Evolutionary conservation across 2,329 filamentous ascomycete species (phyloP).

Genomic region (Monosporascus sp.): DNA sequence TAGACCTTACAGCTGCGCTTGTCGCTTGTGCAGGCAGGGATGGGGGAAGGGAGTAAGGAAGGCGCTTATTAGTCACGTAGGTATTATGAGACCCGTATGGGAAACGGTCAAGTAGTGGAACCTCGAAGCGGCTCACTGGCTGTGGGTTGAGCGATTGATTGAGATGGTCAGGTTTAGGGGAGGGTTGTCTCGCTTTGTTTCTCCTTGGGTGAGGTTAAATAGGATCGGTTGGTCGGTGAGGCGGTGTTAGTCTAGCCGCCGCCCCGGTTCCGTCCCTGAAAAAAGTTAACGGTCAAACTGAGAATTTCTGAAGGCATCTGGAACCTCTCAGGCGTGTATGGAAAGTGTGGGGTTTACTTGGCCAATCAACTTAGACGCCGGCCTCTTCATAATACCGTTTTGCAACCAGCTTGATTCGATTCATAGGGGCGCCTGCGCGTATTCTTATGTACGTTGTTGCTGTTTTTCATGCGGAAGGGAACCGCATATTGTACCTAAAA

Average conservation of each 20-base stretch:
- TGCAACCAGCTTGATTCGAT: neutral
- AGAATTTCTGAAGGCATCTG: neutral
- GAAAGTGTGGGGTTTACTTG: neutral
- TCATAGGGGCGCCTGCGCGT: no score
- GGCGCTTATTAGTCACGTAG: neutral
- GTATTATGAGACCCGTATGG: no score
- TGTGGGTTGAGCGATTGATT: neutral
- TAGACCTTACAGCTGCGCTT: no score
- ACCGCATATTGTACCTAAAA: no score
- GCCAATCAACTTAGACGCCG: slow-evolving; percentile 13
- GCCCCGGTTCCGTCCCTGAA: neutral
- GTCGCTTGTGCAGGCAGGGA: neutral
- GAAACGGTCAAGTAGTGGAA: neutral
- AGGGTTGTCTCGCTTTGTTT: neutral
- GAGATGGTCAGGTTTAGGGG: neutral
- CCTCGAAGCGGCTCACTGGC: neutral
- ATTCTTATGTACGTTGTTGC: no score
- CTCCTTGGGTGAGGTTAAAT: neutral
- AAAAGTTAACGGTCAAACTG: no score
- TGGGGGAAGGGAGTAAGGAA: neutral
- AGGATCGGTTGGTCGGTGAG: neutral
- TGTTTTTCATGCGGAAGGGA: no score
- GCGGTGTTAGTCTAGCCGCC: neutral
- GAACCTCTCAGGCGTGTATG: neutral
- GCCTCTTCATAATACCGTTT: neutral